Base-by-base conservation (phyloP, 306 rosid genomes). In the Amphicarpaea edgeworthii region DNA sequence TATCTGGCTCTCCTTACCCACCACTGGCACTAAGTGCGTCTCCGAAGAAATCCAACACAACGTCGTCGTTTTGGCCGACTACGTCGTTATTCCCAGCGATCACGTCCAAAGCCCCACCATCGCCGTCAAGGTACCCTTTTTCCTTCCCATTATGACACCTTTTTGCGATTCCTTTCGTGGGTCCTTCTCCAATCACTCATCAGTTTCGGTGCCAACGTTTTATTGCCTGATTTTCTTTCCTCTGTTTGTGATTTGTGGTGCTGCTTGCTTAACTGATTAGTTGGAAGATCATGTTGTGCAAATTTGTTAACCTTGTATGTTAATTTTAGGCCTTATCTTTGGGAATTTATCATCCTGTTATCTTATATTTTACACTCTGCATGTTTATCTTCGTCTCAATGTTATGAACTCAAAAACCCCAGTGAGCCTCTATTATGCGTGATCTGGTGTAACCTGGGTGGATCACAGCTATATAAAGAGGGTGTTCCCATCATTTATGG, bases 41-140 rank as follows among this genome's bases (percentile, higher is more conserved):
- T 89, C 97, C 42, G 99, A 95, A 83, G 99, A 95, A 90, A 90
- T 92, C 87, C 99, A 92, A 66, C 86, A 67, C 65, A 89, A 95
- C 89, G 92, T 95, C 54, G 92, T 95, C 58, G 96, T 95, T 90
- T 87, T 92, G 82, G 97, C 89, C 14, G 99, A 95, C 16, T 95
- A 92, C 73, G 77, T 87, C 17, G 86, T 90, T 77, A 73, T 95
- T 7, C 40, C 89, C 40, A 85, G 80, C 1, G 91, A 89, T 79
- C 88, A 79, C 41, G 0, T 86, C 20, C 83, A 8, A 12, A 23
- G 54, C 16, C 87, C 93, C 62, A 84, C 96, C 86, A 86, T 92
- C 77, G 84, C 91, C 24, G 84, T 79, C 86, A 92, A 95, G 97
- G 99, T 94, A 16, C 53, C 1, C 2, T 26, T 38, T 83, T 64